Base-by-base conservation (phyloP, 2,329 filamentous ascomycete genomes). In the Neofusicoccum umdonicola region DNA sequence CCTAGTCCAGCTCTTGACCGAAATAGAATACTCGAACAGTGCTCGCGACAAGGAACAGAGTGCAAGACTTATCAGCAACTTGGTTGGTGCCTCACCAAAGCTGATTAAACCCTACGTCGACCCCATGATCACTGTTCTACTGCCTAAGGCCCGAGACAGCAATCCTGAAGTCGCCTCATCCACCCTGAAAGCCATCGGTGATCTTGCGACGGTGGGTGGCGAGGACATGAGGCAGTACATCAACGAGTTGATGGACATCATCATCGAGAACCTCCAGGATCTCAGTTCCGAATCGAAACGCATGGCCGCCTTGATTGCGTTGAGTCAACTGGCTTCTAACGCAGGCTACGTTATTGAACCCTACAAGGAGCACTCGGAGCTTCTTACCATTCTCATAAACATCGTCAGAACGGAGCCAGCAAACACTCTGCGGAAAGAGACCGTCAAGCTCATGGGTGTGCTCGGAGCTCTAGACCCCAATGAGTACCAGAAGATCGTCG, bases 331-430 rank as follows among this genome's bases (percentile, higher is more conserved):
- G 63, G 93, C 95, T 5, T 96, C 93, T 73, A 98, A 97, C 77
- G 95, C 93, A 12, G 95, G 96, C 70, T 99, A 99, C 79, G 96
- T 99, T 61, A 98, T 99, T 66, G 88, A 93, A 64, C 96, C 96
- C 0, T 99, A 99, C 72, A 84, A 94, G 54, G 93, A 99, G 66
- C 97, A 98, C 71, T 95, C 96, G 0, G 90, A 97, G 73, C 85
- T 99, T 8, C 87, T 99, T 56, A 93, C 95, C 66, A 91, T 98
- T 34, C 81, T 99, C 11, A 94, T 97, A 74, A 92, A 90, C 69
- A 97, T 99, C 69, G 95, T 98, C 70, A 92, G 96, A 71, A 92
- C 91, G 5, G 96, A 99, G 77, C 92, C 93, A 67, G 89, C 93
- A 63, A 92, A 92, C 0, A 87, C 90, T 15, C 81, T 99, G 39